Conservation (phyloP, 1,284 basidiomycete species). For the Xanthoconium separans region DNA sequence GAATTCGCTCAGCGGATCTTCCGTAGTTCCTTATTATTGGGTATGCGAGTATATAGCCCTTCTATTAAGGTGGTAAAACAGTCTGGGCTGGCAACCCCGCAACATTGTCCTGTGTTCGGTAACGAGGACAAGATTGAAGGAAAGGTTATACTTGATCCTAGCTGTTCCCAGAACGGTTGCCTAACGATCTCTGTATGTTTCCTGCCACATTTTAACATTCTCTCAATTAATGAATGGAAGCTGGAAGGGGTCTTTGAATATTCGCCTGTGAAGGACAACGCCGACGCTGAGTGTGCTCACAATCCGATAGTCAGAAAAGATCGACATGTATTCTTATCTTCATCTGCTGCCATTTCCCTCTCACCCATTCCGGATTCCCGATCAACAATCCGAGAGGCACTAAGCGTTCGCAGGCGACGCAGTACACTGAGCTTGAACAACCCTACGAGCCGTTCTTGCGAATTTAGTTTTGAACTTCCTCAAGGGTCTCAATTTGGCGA, state of each 20-base stretch:
- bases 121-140: constrained; percentile 61
- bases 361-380: constrained; percentile 42
- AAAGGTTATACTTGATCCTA: constrained; percentile 53
- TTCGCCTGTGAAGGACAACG: constrained; percentile 34
- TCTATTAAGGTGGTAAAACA: constrained; percentile 49
- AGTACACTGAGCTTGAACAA: constrained; percentile 41
- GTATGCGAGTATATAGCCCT: constrained; percentile 59
- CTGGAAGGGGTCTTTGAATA: constrained; percentile 65
- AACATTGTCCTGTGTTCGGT: constrained; percentile 56
- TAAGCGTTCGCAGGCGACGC: constrained; percentile 42
- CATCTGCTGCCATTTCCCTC: constrained; percentile 47
- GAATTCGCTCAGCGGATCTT: constrained; percentile 1
- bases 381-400: constrained; percentile 52
- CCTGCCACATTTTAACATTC: not conserved
- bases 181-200: constrained; percentile 53
- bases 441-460: constrained; percentile 40
- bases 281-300: constrained; percentile 22
- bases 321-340: constrained; percentile 58
- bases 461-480: constrained; percentile 61
- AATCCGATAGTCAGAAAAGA: constrained; percentile 32
- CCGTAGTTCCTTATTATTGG: constrained; percentile 52
- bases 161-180: constrained; percentile 51
- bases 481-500: constrained; percentile 48
- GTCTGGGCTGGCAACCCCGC: constrained; percentile 34
- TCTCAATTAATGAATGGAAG: constrained; percentile 33